Base-by-base conservation (phyloP, 495 filamentous ascomycete species). In the Schizothecium vesticola region DNA sequence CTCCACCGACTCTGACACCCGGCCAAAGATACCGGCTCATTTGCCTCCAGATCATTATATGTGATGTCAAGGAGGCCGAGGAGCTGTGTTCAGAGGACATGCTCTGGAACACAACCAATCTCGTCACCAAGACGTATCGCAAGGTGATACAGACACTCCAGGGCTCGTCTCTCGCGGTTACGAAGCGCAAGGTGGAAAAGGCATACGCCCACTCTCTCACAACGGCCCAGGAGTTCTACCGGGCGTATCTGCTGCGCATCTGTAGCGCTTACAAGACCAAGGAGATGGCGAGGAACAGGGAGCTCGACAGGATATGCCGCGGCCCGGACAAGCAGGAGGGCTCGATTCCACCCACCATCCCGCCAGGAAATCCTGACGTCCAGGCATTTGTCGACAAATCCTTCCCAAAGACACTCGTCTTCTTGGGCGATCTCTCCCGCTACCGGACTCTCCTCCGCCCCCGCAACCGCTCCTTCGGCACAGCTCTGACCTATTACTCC, bases 381-480 rank as follows among this genome's bases (percentile, higher is more conserved):
- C 83, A 86, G 55, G 72, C 82, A 16, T 78, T 84, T 43, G 85
- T 94, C 64, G 84, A 92, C 8, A 76, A 80, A 64, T 94, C 92
- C 16, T 97, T 93, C 78, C 90, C 97, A 80, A 87, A 88, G 62
- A 91, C 91, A 10, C 84, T 98, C 29, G 89, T 97, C 59, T 90
- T 87, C 65, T 86, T 99, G 11, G 95, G 95, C 58, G 95, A 99
- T 75, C 85, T 99, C 29, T 93, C 92, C 36, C 88, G 95, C 70
- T 99, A 97, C 76, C 90, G 96, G 59, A 78, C 75, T 24, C 71
- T 76, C 19, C 61, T 77, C 55, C 73, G 73, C 56, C 79, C 81
- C 68, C 89, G 90, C 79, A 83, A 90, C 66, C 87, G 84, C 61
- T 89, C 91, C 71, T 97, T 91, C 86, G 90, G 89, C 2, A 88